phyloP scores from a whole-genome alignment of 805 yeast species.

The Kluyveromyces dobzhanskii region DNA sequence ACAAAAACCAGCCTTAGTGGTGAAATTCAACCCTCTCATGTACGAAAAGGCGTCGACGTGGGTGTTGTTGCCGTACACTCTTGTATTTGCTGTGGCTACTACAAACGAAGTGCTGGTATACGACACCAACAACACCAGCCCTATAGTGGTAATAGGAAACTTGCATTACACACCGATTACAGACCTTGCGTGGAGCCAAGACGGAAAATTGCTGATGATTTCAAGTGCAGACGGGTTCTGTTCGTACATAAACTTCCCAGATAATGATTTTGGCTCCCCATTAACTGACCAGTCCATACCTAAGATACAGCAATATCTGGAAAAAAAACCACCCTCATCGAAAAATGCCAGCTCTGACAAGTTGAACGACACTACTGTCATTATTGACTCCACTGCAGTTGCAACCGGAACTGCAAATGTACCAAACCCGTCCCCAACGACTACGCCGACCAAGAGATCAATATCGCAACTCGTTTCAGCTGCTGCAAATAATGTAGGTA shows the following conservation, averaged over 20 bases:
- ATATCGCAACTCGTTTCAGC: not conserved
- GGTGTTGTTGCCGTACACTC: slow-evolving; percentile 61
- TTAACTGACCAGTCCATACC: not conserved
- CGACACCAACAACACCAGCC: slow-evolving; percentile 63
- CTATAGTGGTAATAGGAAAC: slow-evolving; percentile 68
- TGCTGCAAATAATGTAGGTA: not conserved
- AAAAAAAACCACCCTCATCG: not conserved
- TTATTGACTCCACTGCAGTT: too few species aligned
- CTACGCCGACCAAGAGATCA: not conserved
- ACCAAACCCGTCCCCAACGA: not conserved
- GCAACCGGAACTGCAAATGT: not conserved
- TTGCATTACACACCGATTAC: slow-evolving; percentile 86
- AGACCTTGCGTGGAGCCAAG: slow-evolving; percentile 76
- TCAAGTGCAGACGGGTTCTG: slow-evolving; percentile 94
- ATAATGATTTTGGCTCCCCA: slow-evolving; percentile 5
- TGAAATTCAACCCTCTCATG: slow-evolving; percentile 63
- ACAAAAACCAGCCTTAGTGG: slow-evolving; percentile 75
- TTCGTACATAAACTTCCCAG: slow-evolving; percentile 51
- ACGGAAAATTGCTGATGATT: slow-evolving; percentile 61
- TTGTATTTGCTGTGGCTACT: slow-evolving; percentile 90
- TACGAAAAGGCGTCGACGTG: slow-evolving; percentile 33
- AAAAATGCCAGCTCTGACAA: too few species aligned
- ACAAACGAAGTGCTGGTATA: slow-evolving; percentile 76
- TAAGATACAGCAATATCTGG: too few species aligned
- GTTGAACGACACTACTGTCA: too few species aligned